Evolutionary conservation across 306 rosid genomes (phyloP).

Genomic region (Acacia acuminata): DNA sequence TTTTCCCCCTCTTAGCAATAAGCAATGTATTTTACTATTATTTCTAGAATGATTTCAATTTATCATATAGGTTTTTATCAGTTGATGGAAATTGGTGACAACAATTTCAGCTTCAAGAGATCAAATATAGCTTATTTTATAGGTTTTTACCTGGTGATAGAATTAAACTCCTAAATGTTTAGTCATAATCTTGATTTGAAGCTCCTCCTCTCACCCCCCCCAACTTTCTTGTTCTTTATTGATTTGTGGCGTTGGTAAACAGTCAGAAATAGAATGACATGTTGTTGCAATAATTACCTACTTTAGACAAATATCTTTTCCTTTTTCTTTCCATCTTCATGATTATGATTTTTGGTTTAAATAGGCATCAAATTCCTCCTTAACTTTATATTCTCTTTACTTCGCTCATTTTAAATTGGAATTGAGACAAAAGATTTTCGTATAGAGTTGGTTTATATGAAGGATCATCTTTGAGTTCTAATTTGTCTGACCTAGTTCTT

Average conservation of each 20-base stretch:
- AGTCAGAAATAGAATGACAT: neutral
- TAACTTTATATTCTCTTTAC: neutral
- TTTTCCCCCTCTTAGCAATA: neutral
- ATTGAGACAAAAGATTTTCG: neutral
- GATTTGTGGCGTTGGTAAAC: neutral
- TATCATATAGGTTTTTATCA: neutral
- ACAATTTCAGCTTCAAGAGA: conserved; percentile 10
- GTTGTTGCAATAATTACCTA: neutral
- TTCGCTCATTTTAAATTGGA: neutral
- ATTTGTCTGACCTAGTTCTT: neutral
- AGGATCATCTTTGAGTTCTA: neutral
- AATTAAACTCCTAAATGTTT: neutral
- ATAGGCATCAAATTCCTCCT: neutral
- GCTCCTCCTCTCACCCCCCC: neutral
- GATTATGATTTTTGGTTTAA: conserved; percentile 5
- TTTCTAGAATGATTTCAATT: conserved; percentile 12
- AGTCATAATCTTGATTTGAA: conserved; percentile 16
- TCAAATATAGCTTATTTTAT: neutral
- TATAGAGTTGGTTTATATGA: neutral
- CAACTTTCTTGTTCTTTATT: neutral
- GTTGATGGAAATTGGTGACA: neutral
- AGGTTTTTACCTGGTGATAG: conserved; percentile 3
- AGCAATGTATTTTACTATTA: neutral
- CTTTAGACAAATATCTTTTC: neutral
- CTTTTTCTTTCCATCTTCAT: neutral